Evolutionary conservation across 1,284 basidiomycete genomes (phyloP).

Genomic region (Ustilago cynodontis): DNA sequence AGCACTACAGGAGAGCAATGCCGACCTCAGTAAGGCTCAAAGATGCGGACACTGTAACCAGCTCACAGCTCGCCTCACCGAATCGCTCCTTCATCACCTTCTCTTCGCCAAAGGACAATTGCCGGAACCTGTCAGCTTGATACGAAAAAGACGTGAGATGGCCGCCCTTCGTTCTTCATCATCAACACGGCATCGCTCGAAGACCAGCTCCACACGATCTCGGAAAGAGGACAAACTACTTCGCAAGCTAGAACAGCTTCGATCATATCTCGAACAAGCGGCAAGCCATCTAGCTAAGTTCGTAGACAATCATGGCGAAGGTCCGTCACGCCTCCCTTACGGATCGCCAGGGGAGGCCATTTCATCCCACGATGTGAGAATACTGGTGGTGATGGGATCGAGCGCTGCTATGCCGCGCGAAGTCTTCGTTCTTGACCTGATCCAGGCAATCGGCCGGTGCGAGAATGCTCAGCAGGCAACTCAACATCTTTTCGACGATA

Average conservation of each 20-base stretch:
- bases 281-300: conserved; percentile 8
- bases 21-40: conserved; percentile 40
- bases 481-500: background rate
- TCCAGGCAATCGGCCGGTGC: conserved; percentile 23
- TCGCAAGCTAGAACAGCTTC: conserved; percentile 30
- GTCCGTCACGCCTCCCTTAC: conserved; percentile 19
- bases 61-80: conserved; percentile 36
- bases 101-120: conserved; percentile 55
- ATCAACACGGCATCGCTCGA: background rate
- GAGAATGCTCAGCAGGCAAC: background rate
- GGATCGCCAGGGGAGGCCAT: background rate
- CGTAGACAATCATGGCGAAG: conserved; percentile 30
- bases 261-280: conserved; percentile 23
- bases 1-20: conserved; percentile 2
- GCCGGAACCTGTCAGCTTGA: conserved; percentile 40
- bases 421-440: conserved; percentile 35
- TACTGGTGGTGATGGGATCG: conserved; percentile 40
- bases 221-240: conserved; percentile 29
- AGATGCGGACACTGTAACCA: conserved; percentile 38
- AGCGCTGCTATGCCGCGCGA: conserved; percentile 39
- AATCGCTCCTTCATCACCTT: conserved; percentile 46
- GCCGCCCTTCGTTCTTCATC: background rate
- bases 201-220: conserved; percentile 8
- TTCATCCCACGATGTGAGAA: conserved; percentile 16
- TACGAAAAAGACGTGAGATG: conserved; percentile 16